Conservation (phyloP, 148 eudicot genomes). For the Bassia scoparia region DNA sequence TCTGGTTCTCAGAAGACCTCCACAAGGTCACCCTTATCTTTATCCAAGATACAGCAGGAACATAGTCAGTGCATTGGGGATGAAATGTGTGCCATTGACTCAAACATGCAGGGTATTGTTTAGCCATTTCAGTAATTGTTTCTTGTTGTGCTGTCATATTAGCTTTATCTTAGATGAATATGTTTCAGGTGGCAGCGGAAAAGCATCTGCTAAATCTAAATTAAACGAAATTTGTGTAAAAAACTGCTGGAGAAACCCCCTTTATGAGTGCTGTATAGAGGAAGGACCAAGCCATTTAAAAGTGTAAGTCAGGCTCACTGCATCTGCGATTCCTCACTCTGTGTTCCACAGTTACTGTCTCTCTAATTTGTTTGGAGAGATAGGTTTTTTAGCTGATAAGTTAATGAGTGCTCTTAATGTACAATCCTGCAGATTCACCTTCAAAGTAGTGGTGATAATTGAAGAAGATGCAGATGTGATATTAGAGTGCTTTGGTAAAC, state of each 20-base stretch:
- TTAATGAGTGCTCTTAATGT: slow-evolving; percentile 1
- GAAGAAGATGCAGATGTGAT: slow-evolving; percentile 35
- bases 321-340: not conserved
- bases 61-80: slow-evolving; percentile 16
- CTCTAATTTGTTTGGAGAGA: not conserved
- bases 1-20: slow-evolving; percentile 15
- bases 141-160: not conserved
- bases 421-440: slow-evolving; percentile 52
- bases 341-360: too few species aligned
- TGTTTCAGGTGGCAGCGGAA: slow-evolving; percentile 36
- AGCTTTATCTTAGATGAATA: not conserved
- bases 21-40: slow-evolving; percentile 21
- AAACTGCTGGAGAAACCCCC: slow-evolving; percentile 74
- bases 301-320: slow-evolving; percentile 45
- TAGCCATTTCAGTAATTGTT: not conserved
- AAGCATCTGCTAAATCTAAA: slow-evolving; percentile 45
- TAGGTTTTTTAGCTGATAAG: not conserved
- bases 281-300: slow-evolving; percentile 74
- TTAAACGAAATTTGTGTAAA: slow-evolving; percentile 66
- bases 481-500: slow-evolving; percentile 53
- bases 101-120: slow-evolving; percentile 24
- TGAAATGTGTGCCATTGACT: slow-evolving; percentile 6
- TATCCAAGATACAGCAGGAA: slow-evolving; percentile 21
- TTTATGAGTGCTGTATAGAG: slow-evolving; percentile 66
- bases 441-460: slow-evolving; percentile 51